Percentiles rank a stretch among this genome's conserved stretches.
These are phyloP conservation scores for Verticillium isaacii DNA, from an alignment of 2,329 filamentous ascomycete genomes.

Conservation along the genomic window DNA sequence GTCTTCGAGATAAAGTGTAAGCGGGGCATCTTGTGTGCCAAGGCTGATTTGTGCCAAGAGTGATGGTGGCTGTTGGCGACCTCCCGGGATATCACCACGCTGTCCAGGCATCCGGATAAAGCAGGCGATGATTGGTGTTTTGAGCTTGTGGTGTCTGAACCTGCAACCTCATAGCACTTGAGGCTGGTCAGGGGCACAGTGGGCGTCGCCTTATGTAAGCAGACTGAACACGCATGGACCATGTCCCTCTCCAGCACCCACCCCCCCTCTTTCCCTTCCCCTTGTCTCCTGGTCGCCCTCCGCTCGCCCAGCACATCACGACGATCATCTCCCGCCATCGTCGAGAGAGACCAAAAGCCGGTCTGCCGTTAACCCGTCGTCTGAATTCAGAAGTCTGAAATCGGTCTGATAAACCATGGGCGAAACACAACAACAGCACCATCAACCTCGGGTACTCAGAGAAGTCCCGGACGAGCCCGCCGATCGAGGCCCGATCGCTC, in stretches of 20 bases:
- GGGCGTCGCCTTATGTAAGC: too few species aligned
- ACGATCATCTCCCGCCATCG: neutral
- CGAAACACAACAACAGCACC: neutral
- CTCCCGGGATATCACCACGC: slow-evolving; percentile 1
- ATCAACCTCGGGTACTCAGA: neutral
- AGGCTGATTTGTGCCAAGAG: neutral
- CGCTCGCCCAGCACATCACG: neutral
- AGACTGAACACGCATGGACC: neutral
- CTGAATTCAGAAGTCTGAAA: neutral
- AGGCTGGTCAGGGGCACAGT: neutral
- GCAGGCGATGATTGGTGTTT: slow-evolving; percentile 19
- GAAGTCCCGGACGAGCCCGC: neutral
- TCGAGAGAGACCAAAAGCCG: neutral
- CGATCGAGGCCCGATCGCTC: neutral
- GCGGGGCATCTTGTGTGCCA: neutral
- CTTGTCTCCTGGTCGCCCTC: neutral
- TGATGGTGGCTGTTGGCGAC: neutral
- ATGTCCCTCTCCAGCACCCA: neutral
- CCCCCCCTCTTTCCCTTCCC: neutral
- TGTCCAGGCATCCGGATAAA: slow-evolving; percentile 26
- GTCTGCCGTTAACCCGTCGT: neutral
- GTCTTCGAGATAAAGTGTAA: too few species aligned
- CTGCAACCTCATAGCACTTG: too few species aligned
- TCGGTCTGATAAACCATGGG: neutral
- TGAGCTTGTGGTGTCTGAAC: neutral